phyloP scores from a whole-genome alignment of 2,329 filamentous ascomycete species.

The Achaetomium macrosporum region DNA sequence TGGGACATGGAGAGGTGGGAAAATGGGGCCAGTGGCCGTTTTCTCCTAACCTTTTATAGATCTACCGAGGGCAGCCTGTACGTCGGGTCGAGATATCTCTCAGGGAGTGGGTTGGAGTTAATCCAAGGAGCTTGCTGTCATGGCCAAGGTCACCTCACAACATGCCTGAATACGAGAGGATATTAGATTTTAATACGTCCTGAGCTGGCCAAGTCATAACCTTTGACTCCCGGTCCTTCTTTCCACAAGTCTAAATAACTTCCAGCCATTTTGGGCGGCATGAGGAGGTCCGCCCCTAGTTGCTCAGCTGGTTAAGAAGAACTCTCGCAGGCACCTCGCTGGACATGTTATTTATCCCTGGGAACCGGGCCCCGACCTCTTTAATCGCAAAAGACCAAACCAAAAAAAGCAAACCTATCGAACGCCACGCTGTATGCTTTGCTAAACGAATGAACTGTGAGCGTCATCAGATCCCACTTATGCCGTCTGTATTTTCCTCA shows the following conservation, averaged over 20 bases:
- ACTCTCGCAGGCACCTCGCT: neutral
- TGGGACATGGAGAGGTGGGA: neutral
- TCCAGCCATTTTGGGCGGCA: neutral
- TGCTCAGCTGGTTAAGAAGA: neutral
- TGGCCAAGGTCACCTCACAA: neutral
- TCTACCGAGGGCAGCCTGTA: no score
- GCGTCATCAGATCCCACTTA: neutral
- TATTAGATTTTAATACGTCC: neutral
- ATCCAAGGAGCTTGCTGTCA: neutral
- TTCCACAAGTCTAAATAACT: neutral
- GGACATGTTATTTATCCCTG: neutral
- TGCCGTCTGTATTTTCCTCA: neutral
- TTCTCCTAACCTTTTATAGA: neutral
- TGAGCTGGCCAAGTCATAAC: neutral
- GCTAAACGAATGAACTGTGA: slow-evolving; percentile 14
- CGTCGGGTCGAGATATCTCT: no score
- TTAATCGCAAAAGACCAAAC: slow-evolving; percentile 7
- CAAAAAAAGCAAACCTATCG: slow-evolving; percentile 14
- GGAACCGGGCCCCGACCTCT: neutral
- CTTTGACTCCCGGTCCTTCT: neutral
- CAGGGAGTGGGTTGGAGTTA: no score
- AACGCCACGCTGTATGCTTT: slow-evolving; percentile 24
- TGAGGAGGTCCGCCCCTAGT: neutral
- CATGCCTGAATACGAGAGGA: neutral
- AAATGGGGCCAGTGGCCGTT: neutral